Evolutionary conservation across 2,329 filamentous ascomycete species (phyloP).

Genomic region (Penicillium sp.): DNA sequence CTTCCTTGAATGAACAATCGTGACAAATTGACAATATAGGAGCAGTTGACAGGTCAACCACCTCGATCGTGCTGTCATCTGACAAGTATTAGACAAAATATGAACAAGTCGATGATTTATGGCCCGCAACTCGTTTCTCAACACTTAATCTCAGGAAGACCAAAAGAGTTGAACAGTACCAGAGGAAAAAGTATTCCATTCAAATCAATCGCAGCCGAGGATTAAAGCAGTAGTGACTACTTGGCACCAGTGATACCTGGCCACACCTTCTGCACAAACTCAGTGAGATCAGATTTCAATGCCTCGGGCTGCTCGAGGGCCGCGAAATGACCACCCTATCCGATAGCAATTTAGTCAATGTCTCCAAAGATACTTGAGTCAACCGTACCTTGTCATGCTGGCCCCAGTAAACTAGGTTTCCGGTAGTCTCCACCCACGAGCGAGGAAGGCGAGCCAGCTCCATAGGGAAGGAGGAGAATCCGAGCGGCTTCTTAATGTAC

Average conservation of each 20-base stretch:
- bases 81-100: too few relatives aligned
- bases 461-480: constrained; percentile 46
- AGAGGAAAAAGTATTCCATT: background rate
- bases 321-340: constrained; percentile 55
- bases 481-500: constrained; percentile 46
- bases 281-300: constrained; percentile 45
- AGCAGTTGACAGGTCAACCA: too few relatives aligned
- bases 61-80: too few relatives aligned
- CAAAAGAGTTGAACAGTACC: background rate
- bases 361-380: background rate
- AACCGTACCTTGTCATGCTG: constrained; percentile 33
- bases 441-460: constrained; percentile 44
- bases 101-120: too few relatives aligned
- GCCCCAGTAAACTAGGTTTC: constrained; percentile 39
- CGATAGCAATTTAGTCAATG: background rate
- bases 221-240: background rate
- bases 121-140: background rate
- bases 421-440: constrained; percentile 35
- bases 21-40: too few relatives aligned
- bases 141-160: background rate
- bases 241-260: constrained; percentile 4
- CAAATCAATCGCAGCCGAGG: background rate
- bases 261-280: constrained; percentile 34
- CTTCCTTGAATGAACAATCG: too few relatives aligned
- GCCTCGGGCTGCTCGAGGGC: constrained; percentile 43